phyloP scores from a whole-genome alignment of 2,329 filamentous ascomycete genomes.

The Aplosporella prunicola region DNA sequence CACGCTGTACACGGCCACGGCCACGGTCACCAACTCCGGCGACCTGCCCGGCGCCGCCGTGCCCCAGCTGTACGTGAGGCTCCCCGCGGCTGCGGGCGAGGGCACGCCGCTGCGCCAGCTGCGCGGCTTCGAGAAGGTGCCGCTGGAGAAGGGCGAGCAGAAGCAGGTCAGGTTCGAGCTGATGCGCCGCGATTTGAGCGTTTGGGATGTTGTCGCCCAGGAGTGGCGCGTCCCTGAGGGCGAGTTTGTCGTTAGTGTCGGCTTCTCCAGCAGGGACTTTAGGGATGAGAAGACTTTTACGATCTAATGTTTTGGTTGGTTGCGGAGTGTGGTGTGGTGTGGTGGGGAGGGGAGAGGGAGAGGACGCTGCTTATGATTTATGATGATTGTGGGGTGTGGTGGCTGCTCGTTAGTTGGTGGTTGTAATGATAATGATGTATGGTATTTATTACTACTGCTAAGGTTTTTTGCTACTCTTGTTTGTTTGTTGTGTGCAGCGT shows the following conservation, averaged over 20 bases:
- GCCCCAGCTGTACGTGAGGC: conserved; percentile 49
- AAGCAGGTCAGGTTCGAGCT: conserved; percentile 37
- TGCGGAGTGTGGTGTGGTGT: too few species aligned
- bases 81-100: conserved; percentile 22
- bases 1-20: conserved; percentile 30
- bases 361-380: too few species aligned
- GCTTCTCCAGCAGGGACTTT: conserved; percentile 18
- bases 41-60: conserved; percentile 39
- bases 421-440: too few species aligned
- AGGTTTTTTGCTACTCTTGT: too few species aligned
- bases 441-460: too few species aligned
- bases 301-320: conserved; percentile 2
- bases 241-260: conserved; percentile 17
- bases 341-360: too few species aligned
- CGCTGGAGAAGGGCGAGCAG: conserved; percentile 33
- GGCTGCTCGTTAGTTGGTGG: too few species aligned
- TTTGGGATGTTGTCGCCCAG: conserved; percentile 38
- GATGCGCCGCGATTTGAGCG: conserved; percentile 40
- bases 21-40: conserved; percentile 45
- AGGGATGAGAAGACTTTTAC: not conserved
- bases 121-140: conserved; percentile 41
- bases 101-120: conserved; percentile 40
- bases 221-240: conserved; percentile 31
- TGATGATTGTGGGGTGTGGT: too few species aligned
- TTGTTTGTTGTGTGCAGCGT: too few species aligned